Percentiles rank a stretch among this genome's conserved stretches.
These are phyloP conservation scores for Aspergillus piperis DNA, from an alignment of 2,329 filamentous ascomycete genomes.

Conservation along the genomic window DNA sequence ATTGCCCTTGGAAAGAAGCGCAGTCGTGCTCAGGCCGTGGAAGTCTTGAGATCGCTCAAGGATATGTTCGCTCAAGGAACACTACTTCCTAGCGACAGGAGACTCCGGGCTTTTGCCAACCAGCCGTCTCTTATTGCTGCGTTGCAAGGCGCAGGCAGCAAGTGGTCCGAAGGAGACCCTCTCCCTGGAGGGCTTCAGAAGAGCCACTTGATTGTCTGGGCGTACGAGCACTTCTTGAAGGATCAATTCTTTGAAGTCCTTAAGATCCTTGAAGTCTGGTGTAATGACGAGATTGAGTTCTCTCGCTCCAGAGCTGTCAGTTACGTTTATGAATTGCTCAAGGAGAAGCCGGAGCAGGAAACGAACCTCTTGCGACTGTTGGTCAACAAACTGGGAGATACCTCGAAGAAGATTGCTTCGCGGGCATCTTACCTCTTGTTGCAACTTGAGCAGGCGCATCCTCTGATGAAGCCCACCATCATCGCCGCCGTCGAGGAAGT, in stretches of 20 bases:
- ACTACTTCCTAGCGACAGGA: constrained; percentile 78
- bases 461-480: constrained; percentile 89
- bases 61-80: constrained; percentile 90
- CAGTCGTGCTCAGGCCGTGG: constrained; percentile 87
- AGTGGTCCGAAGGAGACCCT: constrained; percentile 69
- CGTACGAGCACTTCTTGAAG: constrained; percentile 94
- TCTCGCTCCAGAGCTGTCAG: constrained; percentile 84
- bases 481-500: constrained; percentile 85
- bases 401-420: constrained; percentile 92
- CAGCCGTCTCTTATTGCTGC: constrained; percentile 76
- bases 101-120: constrained; percentile 73
- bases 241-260: constrained; percentile 89
- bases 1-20: constrained; percentile 85
- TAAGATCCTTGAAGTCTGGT: constrained; percentile 89
- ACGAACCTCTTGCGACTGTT: constrained; percentile 86
- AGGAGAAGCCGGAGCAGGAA: constrained; percentile 96
- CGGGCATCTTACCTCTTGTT: constrained; percentile 90
- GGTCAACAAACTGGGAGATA: constrained; percentile 96
- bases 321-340: constrained; percentile 86
- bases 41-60: constrained; percentile 88
- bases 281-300: constrained; percentile 92
- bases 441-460: constrained; percentile 84
- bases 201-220: constrained; percentile 81
- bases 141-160: constrained; percentile 62
- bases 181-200: constrained; percentile 74